Base-by-base conservation (phyloP, 2,329 filamentous ascomycete species). In the Plenodomus lindquistii region DNA sequence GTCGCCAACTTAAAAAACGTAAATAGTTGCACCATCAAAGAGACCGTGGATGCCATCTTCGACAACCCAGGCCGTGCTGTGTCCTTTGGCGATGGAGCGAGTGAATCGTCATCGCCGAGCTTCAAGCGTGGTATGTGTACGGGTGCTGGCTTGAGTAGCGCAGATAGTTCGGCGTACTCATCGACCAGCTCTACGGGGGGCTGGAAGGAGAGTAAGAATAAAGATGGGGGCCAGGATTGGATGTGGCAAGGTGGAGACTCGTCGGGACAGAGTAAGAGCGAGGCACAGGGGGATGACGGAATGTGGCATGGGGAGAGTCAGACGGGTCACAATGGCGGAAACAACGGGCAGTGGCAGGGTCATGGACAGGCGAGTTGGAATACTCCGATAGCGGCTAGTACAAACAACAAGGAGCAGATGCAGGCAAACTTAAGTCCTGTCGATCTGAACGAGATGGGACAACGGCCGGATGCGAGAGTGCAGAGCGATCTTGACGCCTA, bases 1-100 rank as follows among this genome's bases (percentile, higher is more conserved):
- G 72, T 74, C 37, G 76, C 75, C 0, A 77, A 79, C 48, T 54
- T 78, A 2, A 59, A 60, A 7, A 65, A 66, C 9, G 57, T 77
- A 48, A 77, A 76, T 47, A 61, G 63, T 36, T 78, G 76, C 52
- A 60, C 51, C 21, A 75, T 71, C 0, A 54, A 57, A 13, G 75
- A 76, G 46, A 70, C 66, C 2, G 54, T 59, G 1, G 70, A 75
- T 42, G 63, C 69, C 8, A 62, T 76, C 3, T 78, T 75, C 51
- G 72, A 74, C 2, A 48, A 72, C 36, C 75, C 75, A 15, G 76
- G 76, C 0, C 50, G 57, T 1, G 69, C 72, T 38, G 73, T 78
- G 2, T 50, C 60, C 4, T 78, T 74, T 46, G 73, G 63, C 4
- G 66, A 66, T 39, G 67, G 65, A 3, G 55, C 69, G 17, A 69